These are phyloP conservation scores for Bacidia gigantensis DNA, from an alignment of 495 filamentous ascomycete species.

Conservation along the genomic window DNA sequence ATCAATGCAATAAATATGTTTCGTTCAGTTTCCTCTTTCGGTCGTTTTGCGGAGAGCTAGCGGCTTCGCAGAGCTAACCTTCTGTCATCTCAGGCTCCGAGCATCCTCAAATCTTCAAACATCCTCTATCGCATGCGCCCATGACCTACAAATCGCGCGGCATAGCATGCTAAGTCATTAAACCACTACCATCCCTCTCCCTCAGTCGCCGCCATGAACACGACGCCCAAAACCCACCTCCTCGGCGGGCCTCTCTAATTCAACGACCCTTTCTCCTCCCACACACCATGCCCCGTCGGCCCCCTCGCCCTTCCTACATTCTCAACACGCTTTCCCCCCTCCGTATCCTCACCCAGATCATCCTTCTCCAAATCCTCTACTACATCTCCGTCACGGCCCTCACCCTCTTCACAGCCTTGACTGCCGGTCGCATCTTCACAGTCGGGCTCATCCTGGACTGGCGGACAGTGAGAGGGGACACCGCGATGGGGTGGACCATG, in stretches of 20 bases:
- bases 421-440: slow-evolving; percentile 60
- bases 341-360: slow-evolving; percentile 76
- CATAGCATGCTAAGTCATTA: too few relatives aligned
- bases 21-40: not conserved
- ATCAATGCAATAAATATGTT: not conserved
- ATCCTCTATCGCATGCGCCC: not conserved
- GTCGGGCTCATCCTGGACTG: slow-evolving; percentile 66
- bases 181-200: too few relatives aligned
- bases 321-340: slow-evolving; percentile 70
- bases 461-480: slow-evolving; percentile 74
- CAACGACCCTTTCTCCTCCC: not conserved
- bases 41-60: not conserved
- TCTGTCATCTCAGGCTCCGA: not conserved
- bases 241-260: not conserved
- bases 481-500: slow-evolving; percentile 80
- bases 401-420: slow-evolving; percentile 77
- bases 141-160: not conserved
- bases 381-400: slow-evolving; percentile 62
- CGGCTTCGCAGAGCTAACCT: not conserved
- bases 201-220: not conserved
- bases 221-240: too few relatives aligned
- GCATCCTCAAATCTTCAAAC: not conserved
- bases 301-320: slow-evolving; percentile 64
- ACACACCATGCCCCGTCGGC: slow-evolving; percentile 53
- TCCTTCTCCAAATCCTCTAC: slow-evolving; percentile 70